phyloP scores from a whole-genome alignment of 1,284 basidiomycete genomes.

The Exsudoporus floridanus region DNA sequence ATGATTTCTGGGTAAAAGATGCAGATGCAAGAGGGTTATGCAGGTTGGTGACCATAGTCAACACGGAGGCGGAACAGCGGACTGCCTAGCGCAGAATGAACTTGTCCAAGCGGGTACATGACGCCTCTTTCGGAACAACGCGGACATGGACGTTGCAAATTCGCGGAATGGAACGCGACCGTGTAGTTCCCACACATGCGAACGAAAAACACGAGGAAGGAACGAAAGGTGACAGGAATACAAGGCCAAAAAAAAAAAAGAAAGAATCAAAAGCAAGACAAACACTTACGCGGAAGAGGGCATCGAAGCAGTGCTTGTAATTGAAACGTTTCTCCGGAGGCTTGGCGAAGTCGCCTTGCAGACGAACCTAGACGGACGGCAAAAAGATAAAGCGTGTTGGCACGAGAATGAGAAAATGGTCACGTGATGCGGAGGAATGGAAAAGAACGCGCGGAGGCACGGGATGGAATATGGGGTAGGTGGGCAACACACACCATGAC shows the following conservation, averaged over 20 bases:
- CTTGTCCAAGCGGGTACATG: neutral
- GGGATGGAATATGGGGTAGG: constrained; percentile 18
- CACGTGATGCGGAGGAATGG: constrained; percentile 18
- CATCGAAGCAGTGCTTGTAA: constrained; percentile 86
- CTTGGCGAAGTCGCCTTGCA: constrained; percentile 88
- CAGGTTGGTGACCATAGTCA: neutral
- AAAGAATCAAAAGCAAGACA: neutral
- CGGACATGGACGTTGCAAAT: neutral
- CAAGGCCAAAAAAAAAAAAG: neutral
- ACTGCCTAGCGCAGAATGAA: neutral
- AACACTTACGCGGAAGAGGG: constrained; percentile 66
- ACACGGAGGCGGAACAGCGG: neutral
- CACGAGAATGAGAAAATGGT: constrained; percentile 3
- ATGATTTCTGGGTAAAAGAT: neutral
- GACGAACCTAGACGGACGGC: constrained; percentile 49
- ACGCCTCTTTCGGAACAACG: constrained; percentile 8
- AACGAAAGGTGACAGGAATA: neutral
- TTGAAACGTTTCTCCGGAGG: constrained; percentile 80
- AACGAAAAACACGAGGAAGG: neutral
- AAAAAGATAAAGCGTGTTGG: neutral
- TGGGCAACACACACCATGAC: constrained; percentile 57
- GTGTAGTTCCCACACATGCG: neutral
- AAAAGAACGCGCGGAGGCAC: constrained; percentile 18
- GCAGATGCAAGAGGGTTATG: neutral
- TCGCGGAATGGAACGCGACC: neutral